Evolutionary conservation across 2,329 filamentous ascomycete species (phyloP).

Genomic region (Arthrinium puccinioides): DNA sequence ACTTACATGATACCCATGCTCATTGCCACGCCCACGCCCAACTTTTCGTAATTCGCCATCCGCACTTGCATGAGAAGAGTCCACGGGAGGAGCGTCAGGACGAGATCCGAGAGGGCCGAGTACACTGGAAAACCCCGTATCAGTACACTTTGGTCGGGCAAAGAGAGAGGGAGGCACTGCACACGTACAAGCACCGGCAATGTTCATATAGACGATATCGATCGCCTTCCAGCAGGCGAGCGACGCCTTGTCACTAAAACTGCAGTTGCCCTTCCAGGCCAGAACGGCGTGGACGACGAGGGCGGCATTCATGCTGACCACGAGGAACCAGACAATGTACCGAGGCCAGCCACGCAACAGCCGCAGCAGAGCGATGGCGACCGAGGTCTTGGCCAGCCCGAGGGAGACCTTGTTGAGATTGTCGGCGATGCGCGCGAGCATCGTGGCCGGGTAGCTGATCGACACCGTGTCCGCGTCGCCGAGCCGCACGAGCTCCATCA

Average conservation of each 20-base stretch:
- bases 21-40: background rate
- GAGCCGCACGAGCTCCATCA: conserved; percentile 7
- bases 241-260: too few species aligned
- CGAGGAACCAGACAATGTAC: conserved; percentile 8
- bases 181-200: too few species aligned
- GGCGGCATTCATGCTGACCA: conserved; percentile 6
- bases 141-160: too few species aligned
- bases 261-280: too few species aligned
- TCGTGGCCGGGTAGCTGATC: conserved; percentile 3
- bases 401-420: conserved; percentile 8
- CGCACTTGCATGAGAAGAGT: background rate
- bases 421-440: conserved; percentile 4
- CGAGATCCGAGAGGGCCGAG: too few species aligned
- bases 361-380: conserved; percentile 11
- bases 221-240: too few species aligned
- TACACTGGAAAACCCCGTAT: too few species aligned
- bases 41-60: background rate
- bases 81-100: too few species aligned
- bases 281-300: background rate
- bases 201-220: too few species aligned
- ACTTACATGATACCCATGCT: background rate
- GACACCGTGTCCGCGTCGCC: conserved; percentile 6
- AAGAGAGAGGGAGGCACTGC: too few species aligned
- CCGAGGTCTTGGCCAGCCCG: conserved; percentile 14
- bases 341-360: conserved; percentile 2